Evolutionary conservation across 179 eudicot genomes (phyloP), one percentile per base, ranked within the genome.

Genomic region (Gypsophila paniculata): DNA sequence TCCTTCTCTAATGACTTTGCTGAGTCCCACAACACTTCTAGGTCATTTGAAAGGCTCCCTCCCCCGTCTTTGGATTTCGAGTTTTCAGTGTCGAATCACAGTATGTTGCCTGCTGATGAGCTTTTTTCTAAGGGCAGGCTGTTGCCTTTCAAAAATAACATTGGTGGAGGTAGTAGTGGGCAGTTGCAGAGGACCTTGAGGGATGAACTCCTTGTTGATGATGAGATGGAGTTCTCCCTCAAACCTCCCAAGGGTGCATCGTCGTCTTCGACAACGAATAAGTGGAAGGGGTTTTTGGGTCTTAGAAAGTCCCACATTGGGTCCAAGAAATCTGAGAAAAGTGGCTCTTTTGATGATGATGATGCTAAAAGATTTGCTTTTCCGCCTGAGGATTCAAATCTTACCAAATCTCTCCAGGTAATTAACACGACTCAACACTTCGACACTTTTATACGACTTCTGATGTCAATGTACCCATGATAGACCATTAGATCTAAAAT

Each of bases 201-300:
- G 65, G 93, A 91, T 71, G 87, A 91, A 76, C 86, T 89, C 0
- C 85, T 82, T 8, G 76, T 75, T 38, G 88, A 84, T 11, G 89
- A 88, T 4, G 86, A 85, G 2, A 74, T 26, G 36, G 79, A 17
- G 6, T 81, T 81, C 67, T 79, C 88, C 6, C 75, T 75, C 8
- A 82, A 86, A 81, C 96, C 98, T 55, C 91, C 91, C 0, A 89
- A 86, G 65, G 76, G 77, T 6, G 72, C 72, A 36, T 60, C 75
- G 6, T 66, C 75, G 25, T 68, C 76, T 13, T 75, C 67, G 70
- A 64, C 82, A 68, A 77, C 87, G 22, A 80, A 78, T 42, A 77
- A 84, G 72, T 91, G 96, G 96, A 93, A 81, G 79, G 91, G 87
- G 5, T 65, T 90, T 81, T 61, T 89, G 77, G 98, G 98, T 46